Evolutionary conservation across 2,329 filamentous ascomycete species (phyloP), one percentile per base, ranked within the genome.

Genomic region (Diaporthe ampelina): DNA sequence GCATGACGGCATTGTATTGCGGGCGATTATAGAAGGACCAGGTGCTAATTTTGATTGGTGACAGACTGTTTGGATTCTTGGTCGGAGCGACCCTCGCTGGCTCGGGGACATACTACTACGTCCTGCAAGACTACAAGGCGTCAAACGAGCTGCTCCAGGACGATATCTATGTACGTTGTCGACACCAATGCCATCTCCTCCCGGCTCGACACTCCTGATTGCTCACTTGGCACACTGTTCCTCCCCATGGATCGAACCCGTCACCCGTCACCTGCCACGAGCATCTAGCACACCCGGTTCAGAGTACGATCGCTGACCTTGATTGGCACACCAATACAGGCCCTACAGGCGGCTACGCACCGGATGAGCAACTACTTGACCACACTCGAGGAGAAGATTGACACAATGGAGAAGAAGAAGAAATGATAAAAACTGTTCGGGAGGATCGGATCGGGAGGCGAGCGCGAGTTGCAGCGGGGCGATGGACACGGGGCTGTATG

Each of bases 141-240:
- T 94, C 95, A 79, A 98, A 98, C 86, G 94, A 97, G 85, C 90
- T 98, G 81, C 87, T 98, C 85, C 96, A 93, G 76, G 95, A 98
- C 85, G 96, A 98, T 85, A 98, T 98, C 83, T 96, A 96, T 85
- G 96, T 98, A 90, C 84, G 94, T 93, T 78, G 81, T 78, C 84
- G 81, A 82, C 83, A 84, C 77, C 85, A 79, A 84, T 79, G 80
- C 56, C 76, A 74, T 74, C 75, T 69, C 57, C 76, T 70, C 59
- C 59, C 79, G 61, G 67, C 74, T 9, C 45, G 8, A 43, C 7
- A 9, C 21, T 50, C 45, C n/a, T 4, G 8, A 2, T 24, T 50
- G 10, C 24, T 52, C 48, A 19, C n/a, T 24, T 24, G 48, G 48
- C n/a, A n/a, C 26, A 24, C 43, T 2, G 15, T 24, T 11, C 11